phyloP scores from a whole-genome alignment of 2,329 filamentous ascomycete genomes.

The Monilinia fructicola region DNA sequence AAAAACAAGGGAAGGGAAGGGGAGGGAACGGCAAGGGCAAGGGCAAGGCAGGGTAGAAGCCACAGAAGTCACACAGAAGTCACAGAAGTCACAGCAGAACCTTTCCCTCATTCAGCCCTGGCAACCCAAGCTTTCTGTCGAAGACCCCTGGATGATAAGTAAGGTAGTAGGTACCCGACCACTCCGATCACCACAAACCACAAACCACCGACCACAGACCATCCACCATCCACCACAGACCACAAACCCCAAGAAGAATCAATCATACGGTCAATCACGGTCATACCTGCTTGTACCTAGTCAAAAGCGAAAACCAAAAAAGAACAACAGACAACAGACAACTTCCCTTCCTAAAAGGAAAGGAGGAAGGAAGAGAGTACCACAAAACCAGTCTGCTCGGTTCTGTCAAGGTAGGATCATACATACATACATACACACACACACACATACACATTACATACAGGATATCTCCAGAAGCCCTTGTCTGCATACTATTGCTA shows the following conservation, averaged over 20 bases:
- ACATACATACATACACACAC: no score
- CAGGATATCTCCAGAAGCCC: background rate
- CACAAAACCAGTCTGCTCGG: background rate
- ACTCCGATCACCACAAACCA: background rate
- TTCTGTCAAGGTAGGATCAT: conserved; percentile 11
- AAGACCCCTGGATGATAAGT: background rate
- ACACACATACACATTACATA: no score
- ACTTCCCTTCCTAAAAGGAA: background rate
- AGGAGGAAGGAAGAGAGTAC: background rate
- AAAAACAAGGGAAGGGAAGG: no score
- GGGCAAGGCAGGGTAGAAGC: no score
- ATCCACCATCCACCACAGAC: no score
- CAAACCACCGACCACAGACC: no score
- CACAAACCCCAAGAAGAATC: background rate
- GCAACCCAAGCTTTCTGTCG: background rate
- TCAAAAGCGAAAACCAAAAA: background rate
- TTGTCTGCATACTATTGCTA: background rate
- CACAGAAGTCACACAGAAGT: no score
- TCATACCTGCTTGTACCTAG: background rate
- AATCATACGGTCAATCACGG: background rate
- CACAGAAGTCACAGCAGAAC: no score
- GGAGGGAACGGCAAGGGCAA: no score
- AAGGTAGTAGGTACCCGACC: background rate
- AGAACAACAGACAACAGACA: background rate
- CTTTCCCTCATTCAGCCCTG: conserved; percentile 7